Conservation (phyloP, 2,329 filamentous ascomycete genomes). For the Lasiodiplodia hormozganensis region DNA sequence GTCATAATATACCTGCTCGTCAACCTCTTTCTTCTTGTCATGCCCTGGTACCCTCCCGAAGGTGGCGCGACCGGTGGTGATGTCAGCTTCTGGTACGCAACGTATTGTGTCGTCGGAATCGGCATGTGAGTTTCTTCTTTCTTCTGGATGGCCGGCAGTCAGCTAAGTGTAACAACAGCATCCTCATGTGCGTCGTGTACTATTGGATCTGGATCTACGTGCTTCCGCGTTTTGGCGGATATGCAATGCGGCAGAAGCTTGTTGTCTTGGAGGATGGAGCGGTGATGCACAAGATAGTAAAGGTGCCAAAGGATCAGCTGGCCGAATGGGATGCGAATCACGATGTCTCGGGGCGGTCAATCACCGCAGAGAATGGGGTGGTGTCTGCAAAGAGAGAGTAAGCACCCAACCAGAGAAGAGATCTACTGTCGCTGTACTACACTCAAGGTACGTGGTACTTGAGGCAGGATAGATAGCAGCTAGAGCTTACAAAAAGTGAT, state of each 20-base stretch:
- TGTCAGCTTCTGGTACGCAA: conserved; percentile 56
- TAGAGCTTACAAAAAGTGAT: no score
- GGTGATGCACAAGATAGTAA: conserved; percentile 38
- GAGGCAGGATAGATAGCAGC: no score
- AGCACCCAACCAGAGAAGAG: no score
- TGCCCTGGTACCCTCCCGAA: conserved; percentile 61
- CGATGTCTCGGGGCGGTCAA: conserved; percentile 37
- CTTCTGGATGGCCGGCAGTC: no score
- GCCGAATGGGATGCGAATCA: conserved; percentile 42
- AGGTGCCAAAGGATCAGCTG: conserved; percentile 37
- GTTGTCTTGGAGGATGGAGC: conserved; percentile 38
- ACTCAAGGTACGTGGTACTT: no score
- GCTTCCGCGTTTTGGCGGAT: conserved; percentile 36
- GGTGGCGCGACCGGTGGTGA: conserved; percentile 30
- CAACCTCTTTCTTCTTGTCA: conserved; percentile 62
- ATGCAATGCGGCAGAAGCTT: conserved; percentile 39
- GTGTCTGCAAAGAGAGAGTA: not conserved
- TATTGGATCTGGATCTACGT: conserved; percentile 42
- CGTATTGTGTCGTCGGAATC: conserved; percentile 60
- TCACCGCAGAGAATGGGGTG: not conserved
- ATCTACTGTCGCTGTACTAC: no score
- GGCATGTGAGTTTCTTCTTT: conserved; percentile 41
- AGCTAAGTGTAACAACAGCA: not conserved
- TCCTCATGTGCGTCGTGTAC: conserved; percentile 40
- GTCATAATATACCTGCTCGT: conserved; percentile 63